A percentile compares a stretch with the other conserved stretches of the same genome.
These are phyloP conservation scores for Prunus persica DNA, from an alignment of 306 rosid species.

Conservation along the genomic window DNA sequence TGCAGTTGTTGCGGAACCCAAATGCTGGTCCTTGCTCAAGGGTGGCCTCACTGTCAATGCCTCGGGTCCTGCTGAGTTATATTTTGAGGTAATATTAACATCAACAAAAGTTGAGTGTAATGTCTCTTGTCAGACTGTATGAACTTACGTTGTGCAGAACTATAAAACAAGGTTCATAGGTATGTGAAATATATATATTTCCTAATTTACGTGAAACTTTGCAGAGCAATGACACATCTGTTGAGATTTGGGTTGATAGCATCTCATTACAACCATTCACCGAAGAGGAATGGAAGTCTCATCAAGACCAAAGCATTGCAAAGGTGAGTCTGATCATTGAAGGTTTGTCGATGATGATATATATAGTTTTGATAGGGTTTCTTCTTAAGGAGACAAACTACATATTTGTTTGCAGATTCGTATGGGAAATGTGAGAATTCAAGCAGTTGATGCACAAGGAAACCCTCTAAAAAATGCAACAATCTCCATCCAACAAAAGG, in stretches of 20 bases:
- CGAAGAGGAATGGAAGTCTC: slow-evolving; percentile 51
- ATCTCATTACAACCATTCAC: slow-evolving; percentile 74
- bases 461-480: slow-evolving; percentile 47
- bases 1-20: slow-evolving; percentile 39
- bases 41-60: slow-evolving; percentile 57
- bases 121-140: too few relatives aligned
- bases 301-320: slow-evolving; percentile 50
- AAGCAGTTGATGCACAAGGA: slow-evolving; percentile 49
- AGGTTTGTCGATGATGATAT: not conserved
- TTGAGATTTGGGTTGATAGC: slow-evolving; percentile 64
- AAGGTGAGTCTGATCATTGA: slow-evolving; percentile 31
- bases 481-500: slow-evolving; percentile 26
- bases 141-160: too few relatives aligned
- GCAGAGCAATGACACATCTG: slow-evolving; percentile 48
- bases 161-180: too few relatives aligned
- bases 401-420: slow-evolving; percentile 36
- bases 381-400: not conserved
- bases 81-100: slow-evolving; percentile 49
- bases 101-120: too few relatives aligned
- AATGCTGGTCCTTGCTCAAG: slow-evolving; percentile 87
- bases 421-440: slow-evolving; percentile 48
- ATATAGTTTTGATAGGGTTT: not conserved
- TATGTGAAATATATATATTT: not conserved
- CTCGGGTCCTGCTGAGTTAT: slow-evolving; percentile 52
- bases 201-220: too few relatives aligned